Base-by-base conservation (phyloP, 2,329 filamentous ascomycete species). In the Colletotrichum navitas region DNA sequence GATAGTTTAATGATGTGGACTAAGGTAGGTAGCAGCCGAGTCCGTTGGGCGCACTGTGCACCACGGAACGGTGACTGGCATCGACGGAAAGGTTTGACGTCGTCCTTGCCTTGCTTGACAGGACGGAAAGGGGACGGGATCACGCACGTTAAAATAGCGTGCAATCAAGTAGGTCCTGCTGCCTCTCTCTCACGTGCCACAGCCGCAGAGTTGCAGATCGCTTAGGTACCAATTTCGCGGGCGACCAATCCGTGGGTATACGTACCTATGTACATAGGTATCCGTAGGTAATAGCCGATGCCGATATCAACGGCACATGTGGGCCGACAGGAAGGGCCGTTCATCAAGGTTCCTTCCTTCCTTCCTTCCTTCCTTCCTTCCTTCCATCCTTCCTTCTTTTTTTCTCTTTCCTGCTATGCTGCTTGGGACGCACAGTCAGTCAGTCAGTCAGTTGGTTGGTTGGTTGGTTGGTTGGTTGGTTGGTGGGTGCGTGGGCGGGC, bases 31-130 rank as follows among this genome's bases (percentile, higher is more conserved):
- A 18, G 65, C 59, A 18, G 65, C 51, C 29, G 41, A 56, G 66
- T 43, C n/a, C 55, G 47, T 39, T 45, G 36, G n/a, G 62, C 59
- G 66, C 54, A 60, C 66, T 59, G 66, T 64, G 60, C 66, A 64
- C 51, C 52, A n/a, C n/a, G 32, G n/a, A 34, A 26, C 24, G 47
- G 36, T 39, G 12, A 41, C 43, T 56, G 60, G 52, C 24, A 45
- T 61, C 12, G 36, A 39, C 36, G 36, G 36, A 11, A 39, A 12
- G 36, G 36, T 5, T 39, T 43, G 58, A 47, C 8, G 26, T 34
- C 39, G 39, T 6, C 6, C 14, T 5, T 14, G 5, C 6, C 14
- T 14, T 14, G 16, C 39, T 41, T 51, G 58, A 49, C 36, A 66
- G 47, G 29, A 49, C 21, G n/a, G n/a, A 49, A 49, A 43, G n/a